Conservation (phyloP, 2,329 filamentous ascomycete species). For the Cryphonectria japonica region DNA sequence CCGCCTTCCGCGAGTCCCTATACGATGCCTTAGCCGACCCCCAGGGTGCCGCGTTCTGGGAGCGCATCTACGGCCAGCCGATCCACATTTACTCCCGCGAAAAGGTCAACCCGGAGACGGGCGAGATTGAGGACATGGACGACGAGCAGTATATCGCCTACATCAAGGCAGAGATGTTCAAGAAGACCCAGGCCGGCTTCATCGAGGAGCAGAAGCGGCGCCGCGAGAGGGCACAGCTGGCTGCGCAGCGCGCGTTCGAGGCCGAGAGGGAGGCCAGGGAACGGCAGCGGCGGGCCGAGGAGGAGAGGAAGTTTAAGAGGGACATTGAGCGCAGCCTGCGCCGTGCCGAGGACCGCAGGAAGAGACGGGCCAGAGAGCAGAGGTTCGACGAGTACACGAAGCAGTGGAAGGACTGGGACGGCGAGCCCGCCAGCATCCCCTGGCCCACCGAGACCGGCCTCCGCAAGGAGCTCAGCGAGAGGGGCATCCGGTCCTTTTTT, state of each 20-base stretch:
- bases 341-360: conserved; percentile 66
- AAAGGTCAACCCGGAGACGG: conserved; percentile 44
- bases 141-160: conserved; percentile 91
- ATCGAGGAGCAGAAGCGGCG: conserved; percentile 70
- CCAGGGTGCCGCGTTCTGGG: conserved; percentile 94
- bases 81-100: conserved; percentile 75
- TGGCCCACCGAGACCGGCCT: conserved; percentile 75
- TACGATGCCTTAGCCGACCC: conserved; percentile 98
- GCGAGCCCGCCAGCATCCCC: conserved; percentile 48
- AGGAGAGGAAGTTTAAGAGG: conserved; percentile 53
- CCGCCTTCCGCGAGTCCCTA: conserved; percentile 87
- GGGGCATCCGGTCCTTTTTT: conserved; percentile 72
- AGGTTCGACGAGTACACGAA: conserved; percentile 68
- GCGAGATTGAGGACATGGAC: conserved; percentile 78
- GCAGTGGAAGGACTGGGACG: conserved; percentile 65
- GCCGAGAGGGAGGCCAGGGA: conserved; percentile 48
- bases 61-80: conserved; percentile 93
- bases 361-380: conserved; percentile 56
- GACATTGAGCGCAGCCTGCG: conserved; percentile 72
- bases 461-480: conserved; percentile 58
- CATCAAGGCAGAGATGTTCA: conserved; percentile 91
- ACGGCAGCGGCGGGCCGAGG: conserved; percentile 37
- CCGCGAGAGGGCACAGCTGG: conserved; percentile 45
- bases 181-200: conserved; percentile 85
- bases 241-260: conserved; percentile 64